A percentile compares a stretch with the other conserved stretches of the same genome.
Evolutionary conservation across 192 early-diverging fungal genomes (phyloP).

Genomic region (Podila clonocystis): DNA sequence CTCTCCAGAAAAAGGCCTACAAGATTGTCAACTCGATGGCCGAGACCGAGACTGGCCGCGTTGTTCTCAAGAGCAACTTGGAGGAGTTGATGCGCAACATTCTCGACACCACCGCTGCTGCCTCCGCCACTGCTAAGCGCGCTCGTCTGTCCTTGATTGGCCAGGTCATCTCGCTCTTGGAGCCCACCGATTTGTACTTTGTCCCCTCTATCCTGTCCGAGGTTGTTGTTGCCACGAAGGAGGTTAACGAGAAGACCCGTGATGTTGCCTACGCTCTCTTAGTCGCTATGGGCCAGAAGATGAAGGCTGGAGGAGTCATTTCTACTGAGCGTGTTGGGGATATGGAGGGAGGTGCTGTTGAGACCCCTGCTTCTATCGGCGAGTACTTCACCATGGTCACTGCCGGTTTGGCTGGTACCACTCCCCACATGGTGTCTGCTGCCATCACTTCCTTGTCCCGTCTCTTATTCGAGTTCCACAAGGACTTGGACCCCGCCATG

Average conservation of each 20-base stretch:
- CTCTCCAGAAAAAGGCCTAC: constrained; percentile 96
- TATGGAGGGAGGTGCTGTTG: constrained; percentile 38
- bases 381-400: constrained; percentile 95
- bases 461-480: constrained; percentile 93
- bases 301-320: constrained; percentile 75
- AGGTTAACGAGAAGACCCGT: constrained; percentile 90
- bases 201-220: constrained; percentile 90
- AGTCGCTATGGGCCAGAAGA: constrained; percentile 90
- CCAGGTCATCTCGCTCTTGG: constrained; percentile 69
- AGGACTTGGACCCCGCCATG: constrained; percentile 69
- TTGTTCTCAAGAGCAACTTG: constrained; percentile 56
- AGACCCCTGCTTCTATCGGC: constrained; percentile 62
- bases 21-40: constrained; percentile 78
- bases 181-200: constrained; percentile 79
- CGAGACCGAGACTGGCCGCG: constrained; percentile 57
- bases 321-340: constrained; percentile 54
- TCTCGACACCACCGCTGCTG: constrained; percentile 74
- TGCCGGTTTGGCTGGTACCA: constrained; percentile 93
- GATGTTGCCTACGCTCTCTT: constrained; percentile 84
- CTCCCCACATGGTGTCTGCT: constrained; percentile 92
- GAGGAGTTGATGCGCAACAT: constrained; percentile 73
- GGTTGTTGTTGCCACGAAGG: constrained; percentile 93
- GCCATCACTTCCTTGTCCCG: constrained; percentile 85
- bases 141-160: constrained; percentile 80
- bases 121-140: constrained; percentile 79